Evolutionary conservation across 768 basidiomycete genomes (phyloP).

Genomic region (Trametes meyenii): DNA sequence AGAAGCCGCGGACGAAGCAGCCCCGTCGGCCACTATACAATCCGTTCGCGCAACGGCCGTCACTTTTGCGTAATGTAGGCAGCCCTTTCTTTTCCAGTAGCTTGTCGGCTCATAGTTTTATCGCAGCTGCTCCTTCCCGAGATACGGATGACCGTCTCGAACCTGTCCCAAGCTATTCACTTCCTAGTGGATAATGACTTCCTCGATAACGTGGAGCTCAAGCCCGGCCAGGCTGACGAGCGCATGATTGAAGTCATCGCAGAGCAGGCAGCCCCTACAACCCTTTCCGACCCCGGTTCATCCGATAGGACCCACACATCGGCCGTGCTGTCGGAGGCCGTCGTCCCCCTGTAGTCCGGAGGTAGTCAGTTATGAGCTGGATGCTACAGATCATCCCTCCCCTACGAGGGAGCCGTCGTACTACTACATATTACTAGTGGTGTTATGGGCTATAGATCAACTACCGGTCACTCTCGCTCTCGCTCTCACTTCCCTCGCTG

Average conservation of each 20-base stretch:
- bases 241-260: conserved; percentile 64
- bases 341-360: background rate
- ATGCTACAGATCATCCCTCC: conserved; percentile 15
- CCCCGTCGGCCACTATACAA: conserved; percentile 58
- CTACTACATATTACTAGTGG: conserved; percentile 17
- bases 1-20: conserved; percentile 37
- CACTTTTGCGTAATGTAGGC: conserved; percentile 79
- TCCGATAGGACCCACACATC: background rate
- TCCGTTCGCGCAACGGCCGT: conserved; percentile 68
- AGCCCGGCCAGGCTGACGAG: conserved; percentile 73
- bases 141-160: conserved; percentile 86
- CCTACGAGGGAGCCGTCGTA: conserved; percentile 6
- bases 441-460: conserved; percentile 3
- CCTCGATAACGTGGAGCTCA: conserved; percentile 75
- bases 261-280: conserved; percentile 22
- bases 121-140: conserved; percentile 78
- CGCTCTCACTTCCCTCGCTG: conserved; percentile 32
- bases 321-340: background rate
- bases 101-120: background rate
- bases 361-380: conserved; percentile 14
- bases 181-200: conserved; percentile 93
- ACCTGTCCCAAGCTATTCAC: conserved; percentile 88
- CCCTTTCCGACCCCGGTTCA: background rate
- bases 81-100: background rate
- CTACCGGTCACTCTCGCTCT: conserved; percentile 17